Conservation (phyloP, 495 filamentous ascomycete species). For the Neurospora sp. region DNA sequence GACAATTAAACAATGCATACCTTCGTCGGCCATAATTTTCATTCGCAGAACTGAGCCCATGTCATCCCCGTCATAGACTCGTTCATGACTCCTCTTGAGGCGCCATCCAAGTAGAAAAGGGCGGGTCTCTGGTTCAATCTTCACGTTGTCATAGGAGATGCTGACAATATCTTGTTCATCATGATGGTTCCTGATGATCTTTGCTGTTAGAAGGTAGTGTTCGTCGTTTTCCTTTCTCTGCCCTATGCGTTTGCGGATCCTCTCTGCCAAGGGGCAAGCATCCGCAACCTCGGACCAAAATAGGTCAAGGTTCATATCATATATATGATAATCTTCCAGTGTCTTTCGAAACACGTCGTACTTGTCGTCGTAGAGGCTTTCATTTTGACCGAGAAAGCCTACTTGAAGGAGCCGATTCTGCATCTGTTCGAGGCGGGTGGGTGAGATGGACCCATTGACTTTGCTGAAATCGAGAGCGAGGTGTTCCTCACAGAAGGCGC, state of each 20-base stretch:
- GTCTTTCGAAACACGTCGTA: accelerated
- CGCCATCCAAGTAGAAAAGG: no score
- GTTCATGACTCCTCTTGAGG: no score
- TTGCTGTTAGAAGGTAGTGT: not conserved
- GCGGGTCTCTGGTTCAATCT: not conserved
- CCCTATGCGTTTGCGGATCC: not conserved
- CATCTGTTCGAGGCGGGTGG: not conserved
- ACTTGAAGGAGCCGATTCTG: not conserved
- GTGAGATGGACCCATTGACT: not conserved
- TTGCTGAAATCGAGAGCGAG: not conserved
- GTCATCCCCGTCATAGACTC: no score
- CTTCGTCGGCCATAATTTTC: not conserved
- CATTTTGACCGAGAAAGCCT: not conserved
- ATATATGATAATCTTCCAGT: not conserved
- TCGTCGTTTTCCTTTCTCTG: not conserved
- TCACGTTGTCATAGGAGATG: not conserved
- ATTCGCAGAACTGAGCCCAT: not conserved
- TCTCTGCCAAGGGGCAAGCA: not conserved
- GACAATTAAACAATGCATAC: not conserved
- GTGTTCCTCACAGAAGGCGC: not conserved
- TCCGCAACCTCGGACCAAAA: not conserved
- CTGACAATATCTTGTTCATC: not conserved
- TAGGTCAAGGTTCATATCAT: not conserved
- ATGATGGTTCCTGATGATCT: not conserved
- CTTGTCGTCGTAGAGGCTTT: not conserved